Evolutionary conservation across 768 basidiomycete genomes (phyloP).

Genomic region (Boletellus ananiceps): DNA sequence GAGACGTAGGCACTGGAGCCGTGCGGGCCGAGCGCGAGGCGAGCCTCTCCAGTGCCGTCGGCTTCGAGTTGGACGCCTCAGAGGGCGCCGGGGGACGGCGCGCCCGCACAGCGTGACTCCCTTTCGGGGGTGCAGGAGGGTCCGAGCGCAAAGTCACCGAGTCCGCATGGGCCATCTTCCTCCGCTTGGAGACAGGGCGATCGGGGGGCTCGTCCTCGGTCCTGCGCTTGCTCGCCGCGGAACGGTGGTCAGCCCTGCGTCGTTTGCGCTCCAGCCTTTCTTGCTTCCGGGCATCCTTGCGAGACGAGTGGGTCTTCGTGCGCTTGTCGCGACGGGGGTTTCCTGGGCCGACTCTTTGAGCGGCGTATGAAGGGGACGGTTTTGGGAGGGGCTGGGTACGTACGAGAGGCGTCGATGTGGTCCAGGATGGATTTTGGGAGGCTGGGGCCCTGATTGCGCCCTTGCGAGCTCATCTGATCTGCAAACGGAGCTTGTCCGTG

Average conservation of each 20-base stretch:
- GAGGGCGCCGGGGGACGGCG: not conserved
- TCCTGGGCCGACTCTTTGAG: slow-evolving; percentile 6
- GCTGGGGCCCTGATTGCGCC: slow-evolving; percentile 16
- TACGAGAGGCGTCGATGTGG: slow-evolving; percentile 18
- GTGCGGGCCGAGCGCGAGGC: slow-evolving; percentile 15
- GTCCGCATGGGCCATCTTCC: slow-evolving; percentile 38
- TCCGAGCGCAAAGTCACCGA: not conserved
- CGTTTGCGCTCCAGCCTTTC: slow-evolving; percentile 56
- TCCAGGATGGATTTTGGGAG: slow-evolving; percentile 28
- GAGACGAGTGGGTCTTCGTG: slow-evolving; percentile 29
- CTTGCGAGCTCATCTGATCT: slow-evolving; percentile 15
- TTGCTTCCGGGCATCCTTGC: slow-evolving; percentile 64
- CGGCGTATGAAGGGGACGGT: not conserved
- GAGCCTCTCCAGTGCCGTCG: slow-evolving; percentile 35
- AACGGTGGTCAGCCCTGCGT: slow-evolving; percentile 53
- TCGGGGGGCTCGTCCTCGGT: slow-evolving; percentile 43
- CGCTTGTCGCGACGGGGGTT: slow-evolving; percentile 3
- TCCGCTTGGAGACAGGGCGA: slow-evolving; percentile 35
- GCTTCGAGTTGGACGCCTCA: slow-evolving; percentile 7
- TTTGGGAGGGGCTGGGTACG: not conserved
- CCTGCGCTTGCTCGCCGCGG: slow-evolving; percentile 40
- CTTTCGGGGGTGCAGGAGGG: not conserved
- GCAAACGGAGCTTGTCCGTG: too few relatives aligned
- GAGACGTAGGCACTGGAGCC: not conserved
- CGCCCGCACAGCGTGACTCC: not conserved